Evolutionary conservation across 768 basidiomycete genomes (phyloP).

Genomic region (Amanita exitialis): DNA sequence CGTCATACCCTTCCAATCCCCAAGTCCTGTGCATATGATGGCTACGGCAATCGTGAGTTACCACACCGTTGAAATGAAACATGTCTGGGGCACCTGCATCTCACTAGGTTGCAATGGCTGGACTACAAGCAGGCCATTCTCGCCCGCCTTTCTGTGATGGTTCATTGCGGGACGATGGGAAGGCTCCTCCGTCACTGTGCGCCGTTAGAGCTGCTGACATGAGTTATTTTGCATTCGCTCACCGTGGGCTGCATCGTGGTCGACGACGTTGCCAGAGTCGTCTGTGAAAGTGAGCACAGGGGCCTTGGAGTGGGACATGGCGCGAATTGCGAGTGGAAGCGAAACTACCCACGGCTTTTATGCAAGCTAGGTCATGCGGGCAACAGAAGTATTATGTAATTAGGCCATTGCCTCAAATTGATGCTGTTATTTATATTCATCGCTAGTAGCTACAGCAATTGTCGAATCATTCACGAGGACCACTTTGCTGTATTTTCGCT

Average conservation of each 20-base stretch:
- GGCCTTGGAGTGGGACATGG: constrained; percentile 1
- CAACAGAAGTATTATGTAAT: neutral
- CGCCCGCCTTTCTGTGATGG: constrained; percentile 8
- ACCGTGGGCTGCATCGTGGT: constrained; percentile 63
- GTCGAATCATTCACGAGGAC: neutral
- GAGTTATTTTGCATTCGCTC: constrained; percentile 12
- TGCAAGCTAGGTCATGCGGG: neutral
- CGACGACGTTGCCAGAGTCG: constrained; percentile 45
- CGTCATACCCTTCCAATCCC: constrained; percentile 47
- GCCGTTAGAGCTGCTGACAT: constrained; percentile 3
- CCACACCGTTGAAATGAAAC: neutral
- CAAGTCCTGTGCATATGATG: constrained; percentile 86
- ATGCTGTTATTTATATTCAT: no score
- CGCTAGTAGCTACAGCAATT: neutral
- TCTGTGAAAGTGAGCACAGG: neutral
- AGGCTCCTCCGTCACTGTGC: constrained; percentile 57
- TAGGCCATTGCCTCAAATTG: neutral
- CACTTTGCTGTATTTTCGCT: neutral
- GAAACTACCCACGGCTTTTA: neutral
- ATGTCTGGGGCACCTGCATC: constrained; percentile 58
- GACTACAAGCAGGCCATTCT: constrained; percentile 55
- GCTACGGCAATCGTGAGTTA: constrained; percentile 32
- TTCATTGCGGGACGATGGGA: constrained; percentile 15
- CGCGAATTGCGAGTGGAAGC: neutral
- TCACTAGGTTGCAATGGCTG: constrained; percentile 77